Percentiles rank a stretch among this genome's conserved stretches.
Conservation (phyloP, 2,329 filamentous ascomycete genomes). For the Penicillium capsulatum region DNA sequence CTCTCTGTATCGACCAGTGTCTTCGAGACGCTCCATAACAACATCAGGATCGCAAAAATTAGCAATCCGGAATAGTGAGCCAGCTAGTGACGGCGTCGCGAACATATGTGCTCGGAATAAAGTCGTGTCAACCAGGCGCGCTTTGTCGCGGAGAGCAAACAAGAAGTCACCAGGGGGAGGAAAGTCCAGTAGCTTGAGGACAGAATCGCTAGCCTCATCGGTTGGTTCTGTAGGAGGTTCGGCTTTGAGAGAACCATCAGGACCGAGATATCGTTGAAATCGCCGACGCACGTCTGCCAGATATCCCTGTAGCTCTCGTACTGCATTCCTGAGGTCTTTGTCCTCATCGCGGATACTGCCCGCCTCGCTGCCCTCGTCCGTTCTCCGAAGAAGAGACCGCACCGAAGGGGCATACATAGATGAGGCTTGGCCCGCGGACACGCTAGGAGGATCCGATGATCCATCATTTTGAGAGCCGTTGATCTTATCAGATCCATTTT, state of each 20-base stretch:
- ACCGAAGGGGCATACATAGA: constrained; percentile 36
- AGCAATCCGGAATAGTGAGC: constrained; percentile 86
- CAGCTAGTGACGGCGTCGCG: constrained; percentile 75
- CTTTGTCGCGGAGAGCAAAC: constrained; percentile 67
- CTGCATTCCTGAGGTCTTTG: constrained; percentile 67
- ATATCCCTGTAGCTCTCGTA: constrained; percentile 79
- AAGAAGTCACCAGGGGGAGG: constrained; percentile 61
- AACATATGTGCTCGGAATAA: constrained; percentile 96
- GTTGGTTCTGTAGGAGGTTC: constrained; percentile 30
- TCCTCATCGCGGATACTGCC: constrained; percentile 38
- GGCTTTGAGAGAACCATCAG: constrained; percentile 50
- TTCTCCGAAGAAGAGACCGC: constrained; percentile 36
- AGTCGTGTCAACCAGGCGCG: constrained; percentile 84
- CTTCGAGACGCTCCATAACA: constrained; percentile 86
- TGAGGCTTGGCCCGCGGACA: constrained; percentile 20
- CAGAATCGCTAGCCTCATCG: constrained; percentile 43
- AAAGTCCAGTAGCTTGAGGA: constrained; percentile 45
- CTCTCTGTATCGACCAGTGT: constrained; percentile 84
- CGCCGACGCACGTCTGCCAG: constrained; percentile 75
- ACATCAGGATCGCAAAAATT: constrained; percentile 97
- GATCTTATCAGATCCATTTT: constrained; percentile 24
- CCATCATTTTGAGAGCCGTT: constrained; percentile 30
- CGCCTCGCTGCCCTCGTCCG: constrained; percentile 39
- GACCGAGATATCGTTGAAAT: constrained; percentile 58
- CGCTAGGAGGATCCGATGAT: constrained; percentile 22